Percentiles rank a stretch among this genome's conserved stretches.
Conservation (phyloP, 2,329 filamentous ascomycete genomes). For the Aspergillus piperis region DNA sequence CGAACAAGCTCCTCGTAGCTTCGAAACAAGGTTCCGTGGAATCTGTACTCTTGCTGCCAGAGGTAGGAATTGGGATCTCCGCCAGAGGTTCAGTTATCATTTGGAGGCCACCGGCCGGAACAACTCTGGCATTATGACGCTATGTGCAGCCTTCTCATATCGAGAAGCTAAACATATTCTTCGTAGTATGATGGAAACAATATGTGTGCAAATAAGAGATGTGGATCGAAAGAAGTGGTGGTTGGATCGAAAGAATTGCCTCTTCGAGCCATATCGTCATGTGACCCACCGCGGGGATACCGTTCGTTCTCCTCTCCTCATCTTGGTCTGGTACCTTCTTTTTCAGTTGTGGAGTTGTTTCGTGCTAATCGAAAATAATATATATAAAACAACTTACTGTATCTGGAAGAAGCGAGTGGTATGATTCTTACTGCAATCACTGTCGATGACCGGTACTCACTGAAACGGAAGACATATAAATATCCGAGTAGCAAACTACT, state of each 20-base stretch:
- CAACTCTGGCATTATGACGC: neutral
- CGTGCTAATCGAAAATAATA: too few species aligned
- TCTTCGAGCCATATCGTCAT: constrained; percentile 7
- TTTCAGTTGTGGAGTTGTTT: too few species aligned
- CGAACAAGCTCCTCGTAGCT: neutral
- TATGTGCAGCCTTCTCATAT: neutral
- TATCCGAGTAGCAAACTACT: too few species aligned
- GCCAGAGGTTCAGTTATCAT: neutral
- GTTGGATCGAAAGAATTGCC: constrained; percentile 7
- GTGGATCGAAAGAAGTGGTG: neutral
- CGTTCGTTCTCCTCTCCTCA: neutral
- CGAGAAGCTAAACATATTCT: neutral
- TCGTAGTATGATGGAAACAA: neutral
- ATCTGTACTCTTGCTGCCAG: neutral
- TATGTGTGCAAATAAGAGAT: neutral
- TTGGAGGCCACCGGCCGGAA: neutral
- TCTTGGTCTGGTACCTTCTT: neutral
- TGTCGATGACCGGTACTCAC: too few species aligned
- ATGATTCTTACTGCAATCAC: too few species aligned
- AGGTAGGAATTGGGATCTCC: neutral
- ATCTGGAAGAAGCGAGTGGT: too few species aligned
- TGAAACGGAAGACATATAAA: too few species aligned
- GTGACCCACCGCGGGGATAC: neutral
- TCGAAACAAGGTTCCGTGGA: neutral
- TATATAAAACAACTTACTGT: too few species aligned